These are phyloP conservation scores for Aspergillus wentii DNA, from an alignment of 495 filamentous ascomycete genomes.

Conservation along the genomic window DNA sequence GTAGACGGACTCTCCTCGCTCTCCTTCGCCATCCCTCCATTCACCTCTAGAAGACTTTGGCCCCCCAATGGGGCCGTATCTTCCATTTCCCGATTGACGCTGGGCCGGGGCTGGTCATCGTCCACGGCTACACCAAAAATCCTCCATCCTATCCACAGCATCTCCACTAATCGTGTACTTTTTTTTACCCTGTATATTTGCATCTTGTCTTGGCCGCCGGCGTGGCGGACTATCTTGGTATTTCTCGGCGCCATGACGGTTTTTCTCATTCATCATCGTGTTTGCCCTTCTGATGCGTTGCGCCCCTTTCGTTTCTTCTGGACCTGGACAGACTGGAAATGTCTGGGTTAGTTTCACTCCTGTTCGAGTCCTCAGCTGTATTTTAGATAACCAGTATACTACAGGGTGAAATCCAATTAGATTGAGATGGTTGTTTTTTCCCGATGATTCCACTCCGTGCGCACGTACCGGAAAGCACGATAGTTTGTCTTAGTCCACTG, in stretches of 20 bases:
- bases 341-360: too few relatives aligned
- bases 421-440: too few relatives aligned
- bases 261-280: too few relatives aligned
- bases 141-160: slow-evolving; percentile 3
- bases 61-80: slow-evolving; percentile 4
- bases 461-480: too few relatives aligned
- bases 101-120: slow-evolving; percentile 17
- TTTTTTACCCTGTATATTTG: slow-evolving; percentile 23
- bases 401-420: slow-evolving; percentile 10
- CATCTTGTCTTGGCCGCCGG: slow-evolving; percentile 19
- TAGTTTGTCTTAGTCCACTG: too few relatives aligned
- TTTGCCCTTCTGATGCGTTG: slow-evolving; percentile 3
- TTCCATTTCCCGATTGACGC: slow-evolving; percentile 16
- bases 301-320: slow-evolving; percentile 2
- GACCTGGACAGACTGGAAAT: not conserved
- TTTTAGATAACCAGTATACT: slow-evolving; percentile 15
- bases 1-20: not conserved
- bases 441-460: too few relatives aligned
- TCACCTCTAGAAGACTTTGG: slow-evolving; percentile 11
- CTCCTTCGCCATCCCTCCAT: not conserved
- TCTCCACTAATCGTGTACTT: slow-evolving; percentile 22
- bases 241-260: slow-evolving; percentile 33
- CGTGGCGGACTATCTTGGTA: slow-evolving; percentile 25
- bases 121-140: not conserved
- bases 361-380: slow-evolving; percentile 7